Base-by-base conservation (phyloP, 2,329 filamentous ascomycete genomes). In the Fusarium duplospermum region DNA sequence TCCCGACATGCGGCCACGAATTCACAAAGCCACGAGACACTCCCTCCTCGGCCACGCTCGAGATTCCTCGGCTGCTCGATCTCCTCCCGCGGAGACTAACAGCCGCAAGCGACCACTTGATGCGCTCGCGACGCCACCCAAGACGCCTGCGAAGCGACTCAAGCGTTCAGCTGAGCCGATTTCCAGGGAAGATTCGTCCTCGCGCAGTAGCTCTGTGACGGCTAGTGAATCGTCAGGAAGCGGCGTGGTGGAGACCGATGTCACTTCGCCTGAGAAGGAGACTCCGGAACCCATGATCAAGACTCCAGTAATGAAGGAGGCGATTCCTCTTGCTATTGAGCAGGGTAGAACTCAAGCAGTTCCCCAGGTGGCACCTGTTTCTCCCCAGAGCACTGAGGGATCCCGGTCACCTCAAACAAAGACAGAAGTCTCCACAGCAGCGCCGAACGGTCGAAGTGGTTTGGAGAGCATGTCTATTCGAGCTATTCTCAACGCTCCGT, bases 111-210 rank as follows among this genome's bases (percentile, higher is more conserved):
- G 85, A 20, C 82, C 84, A 0, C 76, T 80, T 6, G 85, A 86
- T 35, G 81, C 81, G 6, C 80, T 90, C 6, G 85, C 85, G 2
- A 89, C 88, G 5, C 89, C 89, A 1, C 89, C 89, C 0, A 82
- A 87, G 14, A 91, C 89, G 0, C 89, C 89, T 0, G 82, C 87
- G 0, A 90, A 90, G 76, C 85, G 82, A 66, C 80, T 83, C 14
- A 89, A 87, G 76, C 73, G 76, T 31, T 62, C 74, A 31, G 61
- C 76, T 20, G 76, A 77, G 18, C 76, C 82, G 2, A 57, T 82
- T 8, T 64, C 81, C 4, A 58, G 76, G 4, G 79, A 76, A 1
- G 70, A 78, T 1, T 77, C 77, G 2, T 78, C 81, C 16, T 86
- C 85, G 0, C 81, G 83, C 35, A 82, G 77, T 20, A 85, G 82